phyloP scores from a whole-genome alignment of 2,329 filamentous ascomycete species.

The Scedosporium apiospermum region DNA sequence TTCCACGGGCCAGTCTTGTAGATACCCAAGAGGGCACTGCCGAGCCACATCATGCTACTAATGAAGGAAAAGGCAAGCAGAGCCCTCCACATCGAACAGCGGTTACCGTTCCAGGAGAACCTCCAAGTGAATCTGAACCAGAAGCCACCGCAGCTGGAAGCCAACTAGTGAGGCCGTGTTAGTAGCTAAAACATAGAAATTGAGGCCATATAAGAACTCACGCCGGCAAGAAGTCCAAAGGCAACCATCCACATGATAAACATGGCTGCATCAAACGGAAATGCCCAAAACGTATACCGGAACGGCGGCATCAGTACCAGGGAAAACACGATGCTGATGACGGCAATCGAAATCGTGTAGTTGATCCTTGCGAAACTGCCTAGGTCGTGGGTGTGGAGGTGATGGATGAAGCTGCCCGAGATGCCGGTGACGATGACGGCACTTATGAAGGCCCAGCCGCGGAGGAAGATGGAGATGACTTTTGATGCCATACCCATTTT shows the following conservation, averaged over 20 bases:
- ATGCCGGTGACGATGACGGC: slow-evolving; percentile 15
- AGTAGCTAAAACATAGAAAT: background rate
- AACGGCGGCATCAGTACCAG: slow-evolving; percentile 14
- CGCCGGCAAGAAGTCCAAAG: slow-evolving; percentile 14
- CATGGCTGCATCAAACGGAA: slow-evolving; percentile 16
- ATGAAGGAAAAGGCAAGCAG: slow-evolving; percentile 16
- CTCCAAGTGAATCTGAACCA: slow-evolving; percentile 19
- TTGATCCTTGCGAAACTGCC: slow-evolving; percentile 11
- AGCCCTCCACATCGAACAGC: slow-evolving; percentile 14
- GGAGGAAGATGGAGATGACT: slow-evolving; percentile 12
- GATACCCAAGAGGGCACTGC: slow-evolving; percentile 12
- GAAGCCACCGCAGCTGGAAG: slow-evolving; percentile 9
- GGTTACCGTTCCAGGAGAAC: slow-evolving; percentile 17
- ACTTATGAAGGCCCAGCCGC: slow-evolving; percentile 10
- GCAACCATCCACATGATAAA: slow-evolving; percentile 18
- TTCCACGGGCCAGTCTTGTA: background rate
- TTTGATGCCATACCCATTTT: background rate
- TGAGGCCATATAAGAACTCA: slow-evolving; percentile 5
- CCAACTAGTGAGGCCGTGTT: slow-evolving; percentile 8
- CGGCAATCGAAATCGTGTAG: slow-evolving; percentile 16
- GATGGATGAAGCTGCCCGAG: slow-evolving; percentile 13
- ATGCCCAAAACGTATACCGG: slow-evolving; percentile 12
- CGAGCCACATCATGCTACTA: slow-evolving; percentile 11
- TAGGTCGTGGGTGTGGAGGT: slow-evolving; percentile 7
- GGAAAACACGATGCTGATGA: slow-evolving; percentile 17